A percentile compares a stretch with the other conserved stretches of the same genome.
Evolutionary conservation across 805 yeast species (phyloP).

Genomic region (Lachancea waltii): DNA sequence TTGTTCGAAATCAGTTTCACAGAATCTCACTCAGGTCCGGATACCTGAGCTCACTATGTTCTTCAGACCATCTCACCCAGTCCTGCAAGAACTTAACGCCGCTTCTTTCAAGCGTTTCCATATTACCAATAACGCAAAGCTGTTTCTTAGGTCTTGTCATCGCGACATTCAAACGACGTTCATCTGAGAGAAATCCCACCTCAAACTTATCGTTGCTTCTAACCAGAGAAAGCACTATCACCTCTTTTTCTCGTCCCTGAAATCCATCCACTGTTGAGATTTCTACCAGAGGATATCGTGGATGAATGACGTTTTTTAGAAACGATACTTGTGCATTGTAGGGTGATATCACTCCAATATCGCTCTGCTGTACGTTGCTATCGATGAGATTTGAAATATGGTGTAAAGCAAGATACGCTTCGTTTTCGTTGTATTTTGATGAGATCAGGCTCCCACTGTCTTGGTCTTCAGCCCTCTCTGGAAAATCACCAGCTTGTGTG

Average conservation of each 20-base stretch:
- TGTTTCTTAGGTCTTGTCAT: conserved; percentile 87
- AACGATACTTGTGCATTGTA: conserved; percentile 79
- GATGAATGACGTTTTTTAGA: conserved; percentile 43
- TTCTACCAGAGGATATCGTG: conserved; percentile 46
- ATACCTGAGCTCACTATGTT: conserved; percentile 58
- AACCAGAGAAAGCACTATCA: conserved; percentile 71
- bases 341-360: conserved; percentile 85
- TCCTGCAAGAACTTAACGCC: conserved; percentile 43
- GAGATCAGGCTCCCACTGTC: conserved; percentile 28
- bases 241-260: conserved; percentile 93
- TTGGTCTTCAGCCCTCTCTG: conserved; percentile 46
- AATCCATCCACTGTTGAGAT: conserved; percentile 92
- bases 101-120: conserved; percentile 52
- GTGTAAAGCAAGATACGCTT: conserved; percentile 51
- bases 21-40: conserved; percentile 45
- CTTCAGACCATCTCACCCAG: conserved; percentile 71
- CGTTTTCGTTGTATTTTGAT: conserved; percentile 75
- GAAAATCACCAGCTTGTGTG: conserved; percentile 83
- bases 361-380: conserved; percentile 45
- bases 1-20: conserved; percentile 1
- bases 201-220: conserved; percentile 66
- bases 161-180: conserved; percentile 82
- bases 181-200: conserved; percentile 78
- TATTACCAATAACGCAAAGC: conserved; percentile 78
- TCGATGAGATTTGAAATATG: conserved; percentile 49